Percentiles rank a stretch among this genome's conserved stretches.
These are phyloP conservation scores for Penicillium paneum DNA, from an alignment of 2,329 filamentous ascomycete genomes.

Conservation along the genomic window DNA sequence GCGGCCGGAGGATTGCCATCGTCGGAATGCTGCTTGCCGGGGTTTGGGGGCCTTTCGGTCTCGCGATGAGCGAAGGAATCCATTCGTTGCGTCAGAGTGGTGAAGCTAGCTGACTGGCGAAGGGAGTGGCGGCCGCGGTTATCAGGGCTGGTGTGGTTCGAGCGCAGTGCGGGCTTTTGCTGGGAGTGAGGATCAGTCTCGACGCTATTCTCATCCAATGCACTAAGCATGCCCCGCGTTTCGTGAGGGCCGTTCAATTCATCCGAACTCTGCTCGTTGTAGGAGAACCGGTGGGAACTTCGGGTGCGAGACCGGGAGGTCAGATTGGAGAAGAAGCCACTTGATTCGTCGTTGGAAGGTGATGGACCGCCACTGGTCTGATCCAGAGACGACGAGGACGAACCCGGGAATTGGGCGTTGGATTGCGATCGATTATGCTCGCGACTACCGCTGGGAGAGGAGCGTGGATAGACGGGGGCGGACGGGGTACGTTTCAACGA, in stretches of 20 bases:
- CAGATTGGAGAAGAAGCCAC: conserved; percentile 26
- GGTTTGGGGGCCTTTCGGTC: conserved; percentile 50
- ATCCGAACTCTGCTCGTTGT: conserved; percentile 42
- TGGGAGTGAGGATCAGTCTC: conserved; percentile 30
- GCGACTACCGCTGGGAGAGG: conserved; percentile 37
- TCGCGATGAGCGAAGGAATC: conserved; percentile 48
- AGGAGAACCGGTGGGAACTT: conserved; percentile 36
- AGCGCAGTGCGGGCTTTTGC: conserved; percentile 43
- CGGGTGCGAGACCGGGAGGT: conserved; percentile 33
- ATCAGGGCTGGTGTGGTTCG: conserved; percentile 55
- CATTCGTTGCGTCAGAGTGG: conserved; percentile 51
- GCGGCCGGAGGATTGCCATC: conserved; percentile 65
- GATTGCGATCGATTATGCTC: conserved; percentile 47
- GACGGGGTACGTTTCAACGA: conserved; percentile 48
- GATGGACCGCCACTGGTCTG: conserved; percentile 42
- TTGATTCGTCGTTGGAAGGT: conserved; percentile 37
- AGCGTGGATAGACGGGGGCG: conserved; percentile 45
- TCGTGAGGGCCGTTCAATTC: conserved; percentile 47
- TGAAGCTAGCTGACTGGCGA: conserved; percentile 65
- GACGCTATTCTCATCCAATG: conserved; percentile 40
- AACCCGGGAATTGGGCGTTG: conserved; percentile 42
- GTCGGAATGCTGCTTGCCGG: conserved; percentile 75
- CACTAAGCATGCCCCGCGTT: conserved; percentile 44
- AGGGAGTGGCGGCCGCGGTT: conserved; percentile 56
- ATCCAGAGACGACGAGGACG: conserved; percentile 49